phyloP scores from a whole-genome alignment of 1,139 yeast species.

The Nakaseomyces glabratus region DNA sequence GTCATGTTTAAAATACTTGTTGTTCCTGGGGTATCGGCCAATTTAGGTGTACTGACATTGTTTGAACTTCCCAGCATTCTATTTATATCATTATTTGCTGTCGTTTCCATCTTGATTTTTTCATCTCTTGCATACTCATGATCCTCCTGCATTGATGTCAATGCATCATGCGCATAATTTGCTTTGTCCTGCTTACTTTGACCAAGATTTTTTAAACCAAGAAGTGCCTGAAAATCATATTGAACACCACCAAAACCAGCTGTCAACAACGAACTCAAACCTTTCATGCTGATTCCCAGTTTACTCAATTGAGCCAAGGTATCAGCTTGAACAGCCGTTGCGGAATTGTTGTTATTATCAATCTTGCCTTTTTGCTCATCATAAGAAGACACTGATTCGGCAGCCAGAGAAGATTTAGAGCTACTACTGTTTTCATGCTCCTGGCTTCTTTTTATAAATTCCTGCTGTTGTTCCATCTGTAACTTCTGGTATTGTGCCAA shows the following conservation, averaged over 20 bases:
- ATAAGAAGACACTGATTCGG: neutral
- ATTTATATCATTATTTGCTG: constrained; percentile 3
- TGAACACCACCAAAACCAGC: constrained; percentile 29
- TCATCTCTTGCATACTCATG: constrained; percentile 13
- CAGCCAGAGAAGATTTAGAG: neutral
- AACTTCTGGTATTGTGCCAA: constrained; percentile 6
- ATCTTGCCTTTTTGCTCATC: neutral
- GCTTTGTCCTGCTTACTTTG: constrained; percentile 13
- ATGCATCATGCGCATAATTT: constrained; percentile 17
- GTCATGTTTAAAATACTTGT: constrained; percentile 4
- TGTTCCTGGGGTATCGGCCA: constrained; percentile 4
- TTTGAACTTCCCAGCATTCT: constrained; percentile 6
- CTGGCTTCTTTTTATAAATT: constrained; percentile 2
- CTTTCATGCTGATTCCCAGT: constrained; percentile 6
- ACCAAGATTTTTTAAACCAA: constrained; percentile 17
- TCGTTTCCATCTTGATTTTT: constrained; percentile 8
- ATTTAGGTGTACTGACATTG: constrained; percentile 2
- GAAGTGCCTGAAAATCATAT: constrained; percentile 26
- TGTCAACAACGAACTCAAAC: constrained; percentile 11
- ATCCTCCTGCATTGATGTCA: constrained; percentile 25
- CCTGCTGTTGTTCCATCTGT: constrained; percentile 5
- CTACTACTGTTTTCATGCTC: neutral
- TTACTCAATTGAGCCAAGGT: constrained; percentile 6
- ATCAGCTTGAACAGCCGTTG: constrained; percentile 7
- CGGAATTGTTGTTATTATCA: constrained; percentile 2